Percentiles rank a stretch among this genome's conserved stretches.
Conservation (phyloP, 257 asterid genomes). For the Verbascum thapsus region DNA sequence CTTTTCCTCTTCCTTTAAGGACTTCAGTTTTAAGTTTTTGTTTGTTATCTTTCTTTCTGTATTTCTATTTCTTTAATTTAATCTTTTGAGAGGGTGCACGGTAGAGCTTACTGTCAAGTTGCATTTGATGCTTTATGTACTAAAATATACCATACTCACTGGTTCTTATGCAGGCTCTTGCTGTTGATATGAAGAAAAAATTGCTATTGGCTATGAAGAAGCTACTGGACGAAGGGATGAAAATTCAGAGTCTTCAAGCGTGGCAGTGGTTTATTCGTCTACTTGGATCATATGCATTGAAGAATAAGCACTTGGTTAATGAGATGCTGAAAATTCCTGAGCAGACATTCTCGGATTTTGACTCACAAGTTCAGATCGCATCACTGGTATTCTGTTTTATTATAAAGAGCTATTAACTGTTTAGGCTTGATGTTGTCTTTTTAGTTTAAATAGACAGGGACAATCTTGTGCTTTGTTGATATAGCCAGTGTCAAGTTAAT, state of each 20-base stretch:
- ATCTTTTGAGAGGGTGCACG: constrained; percentile 3
- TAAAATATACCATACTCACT: constrained; percentile 22
- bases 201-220: constrained; percentile 57
- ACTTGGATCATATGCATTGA: constrained; percentile 62
- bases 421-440: constrained; percentile 13
- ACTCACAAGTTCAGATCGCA: constrained; percentile 80
- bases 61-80: not conserved
- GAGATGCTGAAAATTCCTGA: constrained; percentile 76
- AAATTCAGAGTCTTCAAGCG: constrained; percentile 71
- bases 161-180: constrained; percentile 53
- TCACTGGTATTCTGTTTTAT: constrained; percentile 55
- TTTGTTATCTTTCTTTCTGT: not conserved
- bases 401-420: constrained; percentile 8
- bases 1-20: constrained; percentile 19
- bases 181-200: constrained; percentile 63
- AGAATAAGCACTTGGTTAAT: constrained; percentile 61
- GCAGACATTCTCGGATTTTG: constrained; percentile 66
- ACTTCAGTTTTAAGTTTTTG: constrained; percentile 2
- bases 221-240: constrained; percentile 62
- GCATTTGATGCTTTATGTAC: constrained; percentile 19
- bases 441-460: constrained; percentile 7
- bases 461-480: not conserved
- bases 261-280: constrained; percentile 83
- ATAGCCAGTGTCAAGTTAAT: not conserved
- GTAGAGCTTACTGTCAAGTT: constrained; percentile 9